Conservation (phyloP, 2,329 filamentous ascomycete species). For the Fusarium verticillioides region DNA sequence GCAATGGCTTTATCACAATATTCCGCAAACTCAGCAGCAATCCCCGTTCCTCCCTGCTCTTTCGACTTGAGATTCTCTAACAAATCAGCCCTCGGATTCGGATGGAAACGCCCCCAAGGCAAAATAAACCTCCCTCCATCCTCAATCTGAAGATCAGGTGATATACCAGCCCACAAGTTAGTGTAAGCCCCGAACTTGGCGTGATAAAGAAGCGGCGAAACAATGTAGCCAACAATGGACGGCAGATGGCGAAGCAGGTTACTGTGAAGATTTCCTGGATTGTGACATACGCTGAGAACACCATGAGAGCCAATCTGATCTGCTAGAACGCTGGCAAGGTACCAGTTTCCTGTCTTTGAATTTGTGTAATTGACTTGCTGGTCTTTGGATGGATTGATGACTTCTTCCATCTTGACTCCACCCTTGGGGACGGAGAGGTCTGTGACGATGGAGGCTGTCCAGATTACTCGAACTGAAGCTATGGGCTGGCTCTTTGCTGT, state of each 20-base stretch:
- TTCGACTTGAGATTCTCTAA: slow-evolving; percentile 8
- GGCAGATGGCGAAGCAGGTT: slow-evolving; percentile 20
- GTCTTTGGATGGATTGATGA: neutral
- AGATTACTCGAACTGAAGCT: slow-evolving; percentile 23
- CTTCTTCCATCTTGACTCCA: slow-evolving; percentile 14
- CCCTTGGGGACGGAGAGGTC: slow-evolving; percentile 14
- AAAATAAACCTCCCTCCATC: slow-evolving; percentile 20
- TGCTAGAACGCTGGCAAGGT: slow-evolving; percentile 10
- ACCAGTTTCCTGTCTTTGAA: slow-evolving; percentile 35
- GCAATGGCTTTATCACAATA: slow-evolving; percentile 8
- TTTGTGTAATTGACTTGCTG: slow-evolving; percentile 18
- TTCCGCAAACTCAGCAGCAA: slow-evolving; percentile 15
- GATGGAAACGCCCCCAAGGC: slow-evolving; percentile 22
- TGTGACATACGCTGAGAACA: slow-evolving; percentile 15
- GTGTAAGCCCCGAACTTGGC: slow-evolving; percentile 18
- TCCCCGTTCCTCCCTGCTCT: slow-evolving; percentile 15
- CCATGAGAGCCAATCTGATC: neutral
- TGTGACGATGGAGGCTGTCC: slow-evolving; percentile 23
- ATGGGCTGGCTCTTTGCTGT: neutral
- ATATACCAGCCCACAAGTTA: slow-evolving; percentile 14
- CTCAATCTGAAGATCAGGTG: slow-evolving; percentile 5
- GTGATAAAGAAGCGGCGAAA: slow-evolving; percentile 15
- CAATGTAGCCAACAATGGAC: neutral
- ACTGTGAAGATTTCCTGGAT: slow-evolving; percentile 29
- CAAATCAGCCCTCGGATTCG: slow-evolving; percentile 6